Evolutionary conservation across 306 rosid species (phyloP).

Genomic region (Luffa aegyptiaca): DNA sequence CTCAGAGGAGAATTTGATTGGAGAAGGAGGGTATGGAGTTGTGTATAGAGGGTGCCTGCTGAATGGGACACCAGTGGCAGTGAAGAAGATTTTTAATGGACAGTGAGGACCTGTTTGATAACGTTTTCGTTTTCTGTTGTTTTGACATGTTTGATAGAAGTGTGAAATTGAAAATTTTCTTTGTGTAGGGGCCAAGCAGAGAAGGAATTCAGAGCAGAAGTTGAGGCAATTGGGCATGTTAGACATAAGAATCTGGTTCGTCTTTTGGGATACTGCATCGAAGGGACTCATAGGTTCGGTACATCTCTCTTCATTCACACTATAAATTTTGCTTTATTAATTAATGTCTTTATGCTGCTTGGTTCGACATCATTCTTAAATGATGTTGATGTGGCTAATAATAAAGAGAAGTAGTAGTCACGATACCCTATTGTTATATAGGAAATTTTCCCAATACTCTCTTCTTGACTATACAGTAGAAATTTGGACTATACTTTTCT

Average conservation of each 20-base stretch:
- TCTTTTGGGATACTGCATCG: constrained; percentile 81
- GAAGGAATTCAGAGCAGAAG: constrained; percentile 88
- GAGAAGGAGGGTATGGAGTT: constrained; percentile 98
- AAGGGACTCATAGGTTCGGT: constrained; percentile 77
- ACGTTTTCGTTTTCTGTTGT: too few relatives aligned
- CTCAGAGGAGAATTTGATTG: constrained; percentile 64
- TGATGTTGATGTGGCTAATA: too few relatives aligned
- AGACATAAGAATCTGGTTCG: constrained; percentile 96
- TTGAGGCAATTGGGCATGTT: constrained; percentile 95
- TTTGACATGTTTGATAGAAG: too few relatives aligned
- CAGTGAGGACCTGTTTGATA: constrained; percentile 32
- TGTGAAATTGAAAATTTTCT: not conserved
- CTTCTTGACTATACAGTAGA: too few relatives aligned
- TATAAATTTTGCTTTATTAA: too few relatives aligned
- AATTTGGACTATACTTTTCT: too few relatives aligned
- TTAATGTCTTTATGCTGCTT: too few relatives aligned
- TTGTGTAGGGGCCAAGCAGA: constrained; percentile 81
- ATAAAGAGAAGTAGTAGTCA: too few relatives aligned
- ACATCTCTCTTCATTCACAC: not conserved
- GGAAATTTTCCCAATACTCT: too few relatives aligned
- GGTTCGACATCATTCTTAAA: too few relatives aligned
- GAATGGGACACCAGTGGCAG: constrained; percentile 87
- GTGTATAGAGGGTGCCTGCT: constrained; percentile 70
- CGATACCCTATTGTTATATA: too few relatives aligned
- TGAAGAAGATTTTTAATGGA: constrained; percentile 88